Base-by-base conservation (phyloP, 2,329 filamentous ascomycete genomes). In the Pezicula rhizophila region DNA sequence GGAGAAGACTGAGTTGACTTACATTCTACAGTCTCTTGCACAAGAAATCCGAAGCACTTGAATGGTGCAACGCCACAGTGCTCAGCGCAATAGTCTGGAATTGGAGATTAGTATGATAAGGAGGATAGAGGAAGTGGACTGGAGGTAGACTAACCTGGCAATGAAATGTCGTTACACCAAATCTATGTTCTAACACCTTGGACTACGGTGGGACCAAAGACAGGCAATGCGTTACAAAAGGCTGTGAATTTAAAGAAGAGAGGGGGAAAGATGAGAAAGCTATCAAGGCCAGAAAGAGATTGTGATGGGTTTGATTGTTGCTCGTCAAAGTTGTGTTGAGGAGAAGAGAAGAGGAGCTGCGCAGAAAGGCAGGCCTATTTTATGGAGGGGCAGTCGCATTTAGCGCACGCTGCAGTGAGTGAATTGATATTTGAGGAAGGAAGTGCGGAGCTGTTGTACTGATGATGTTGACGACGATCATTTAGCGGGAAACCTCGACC, bases 201-300 rank as follows among this genome's bases (percentile, higher is more conserved):
- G 28, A 12, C 11, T 31, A 10, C 28, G 28, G 11, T 31, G 28
- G 1, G 28, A 2, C 28, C 28, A 31, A 31, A 31, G n/a, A 12
- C 23, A 42, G 25, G n/a, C 40, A 26, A 42, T 7, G 48, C 48
- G 51, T 33, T 45, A 47, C 51, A 49, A 47, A 53, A 48, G 52
- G 48, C 49, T 54, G 52, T 54, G 52, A 56, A 51, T 43, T 43
- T 40, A 49, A 57, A 53, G 56, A 60, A 64, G 62, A 60, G 61
- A 64, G 57, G 58, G 58, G 57, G 51, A 57, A 63, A 62, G 62
- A 64, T 65, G 64, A 60, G 54, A 56, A 26, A 64, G 63, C 62
- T 64, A 64, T 63, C 62, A 53, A 63, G 63, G 62, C 60, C 64
- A 60, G 62, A 60, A 54, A 54, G 52, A 56, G 57, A 52, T 47